phyloP scores from a whole-genome alignment of 163 green algal species.

The Prototheca wickerhamii region DNA sequence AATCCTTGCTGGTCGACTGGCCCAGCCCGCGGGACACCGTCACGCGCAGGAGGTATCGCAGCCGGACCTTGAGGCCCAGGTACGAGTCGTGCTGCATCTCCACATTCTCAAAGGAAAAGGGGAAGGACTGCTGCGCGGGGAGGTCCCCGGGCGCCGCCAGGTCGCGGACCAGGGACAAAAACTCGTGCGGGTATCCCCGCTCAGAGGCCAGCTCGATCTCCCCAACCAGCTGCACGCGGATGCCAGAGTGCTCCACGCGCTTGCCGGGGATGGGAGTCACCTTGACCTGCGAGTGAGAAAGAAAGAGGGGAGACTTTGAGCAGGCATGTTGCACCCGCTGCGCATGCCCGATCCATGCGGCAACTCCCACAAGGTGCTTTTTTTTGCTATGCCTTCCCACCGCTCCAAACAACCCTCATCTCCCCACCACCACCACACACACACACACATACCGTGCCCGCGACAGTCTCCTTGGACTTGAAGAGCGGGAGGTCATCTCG shows the following conservation, averaged over 20 bases:
- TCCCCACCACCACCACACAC: neutral
- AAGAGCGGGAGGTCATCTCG: constrained; percentile 70
- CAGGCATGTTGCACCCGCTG: neutral
- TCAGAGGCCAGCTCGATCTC: constrained; percentile 83
- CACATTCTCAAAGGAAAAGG: constrained; percentile 92
- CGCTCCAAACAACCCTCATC: too few species aligned
- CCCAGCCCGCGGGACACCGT: constrained; percentile 71
- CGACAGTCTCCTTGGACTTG: constrained; percentile 61
- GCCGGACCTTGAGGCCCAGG: constrained; percentile 45
- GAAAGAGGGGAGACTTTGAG: neutral
- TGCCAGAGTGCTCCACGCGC: constrained; percentile 86
- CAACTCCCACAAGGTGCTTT: neutral
- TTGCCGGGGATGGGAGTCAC: constrained; percentile 63
- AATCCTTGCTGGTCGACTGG: constrained; percentile 70
- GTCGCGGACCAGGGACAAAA: constrained; percentile 72
- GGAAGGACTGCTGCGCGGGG: constrained; percentile 43
- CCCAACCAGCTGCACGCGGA: constrained; percentile 93
- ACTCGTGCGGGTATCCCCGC: constrained; percentile 56
- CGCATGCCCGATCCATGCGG: neutral
- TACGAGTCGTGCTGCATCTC: constrained; percentile 98
- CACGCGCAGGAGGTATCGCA: constrained; percentile 82
- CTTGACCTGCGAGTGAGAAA: constrained; percentile 17
- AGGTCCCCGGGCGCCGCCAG: constrained; percentile 79
- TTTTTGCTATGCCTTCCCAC: too few species aligned
- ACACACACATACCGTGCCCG: constrained; percentile 48